Evolutionary conservation across 1,284 basidiomycete genomes (phyloP).

Genomic region (Jaminaea rosea): DNA sequence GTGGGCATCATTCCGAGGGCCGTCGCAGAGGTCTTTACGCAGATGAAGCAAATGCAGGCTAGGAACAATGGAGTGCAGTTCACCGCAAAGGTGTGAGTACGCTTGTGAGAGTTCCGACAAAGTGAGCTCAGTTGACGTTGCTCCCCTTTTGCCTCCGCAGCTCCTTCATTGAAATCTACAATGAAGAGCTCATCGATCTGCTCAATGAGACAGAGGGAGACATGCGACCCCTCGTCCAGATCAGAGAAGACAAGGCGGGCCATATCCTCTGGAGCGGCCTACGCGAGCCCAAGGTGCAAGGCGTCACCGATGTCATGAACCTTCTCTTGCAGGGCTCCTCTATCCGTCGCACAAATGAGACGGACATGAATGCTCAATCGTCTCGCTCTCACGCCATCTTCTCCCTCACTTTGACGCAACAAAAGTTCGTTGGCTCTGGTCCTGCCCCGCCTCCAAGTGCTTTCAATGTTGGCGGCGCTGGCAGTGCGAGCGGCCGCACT

Average conservation of each 20-base stretch:
- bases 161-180: conserved; percentile 86
- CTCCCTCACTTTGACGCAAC: conserved; percentile 74
- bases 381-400: conserved; percentile 98
- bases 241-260: conserved; percentile 91
- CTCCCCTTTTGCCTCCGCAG: too few species aligned
- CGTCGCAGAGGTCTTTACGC: conserved; percentile 78
- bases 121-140: too few species aligned
- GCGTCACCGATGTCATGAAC: conserved; percentile 80
- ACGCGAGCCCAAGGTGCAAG: conserved; percentile 76
- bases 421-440: conserved; percentile 26
- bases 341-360: conserved; percentile 87
- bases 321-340: conserved; percentile 70
- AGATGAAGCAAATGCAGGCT: conserved; percentile 50
- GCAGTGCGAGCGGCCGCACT: conserved; percentile 5
- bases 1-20: conserved; percentile 86
- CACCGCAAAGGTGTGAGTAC: conserved; percentile 34
- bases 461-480: not conserved
- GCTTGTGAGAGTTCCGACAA: too few species aligned
- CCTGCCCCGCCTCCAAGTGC: conserved; percentile 17
- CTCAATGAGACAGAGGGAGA: conserved; percentile 36
- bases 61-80: conserved; percentile 53
- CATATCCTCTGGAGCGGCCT: conserved; percentile 95
- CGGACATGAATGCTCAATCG: conserved; percentile 96
- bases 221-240: conserved; percentile 71
- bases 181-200: conserved; percentile 58